Conservation (phyloP, 129 eudicot species). For the Tagetes erecta region DNA sequence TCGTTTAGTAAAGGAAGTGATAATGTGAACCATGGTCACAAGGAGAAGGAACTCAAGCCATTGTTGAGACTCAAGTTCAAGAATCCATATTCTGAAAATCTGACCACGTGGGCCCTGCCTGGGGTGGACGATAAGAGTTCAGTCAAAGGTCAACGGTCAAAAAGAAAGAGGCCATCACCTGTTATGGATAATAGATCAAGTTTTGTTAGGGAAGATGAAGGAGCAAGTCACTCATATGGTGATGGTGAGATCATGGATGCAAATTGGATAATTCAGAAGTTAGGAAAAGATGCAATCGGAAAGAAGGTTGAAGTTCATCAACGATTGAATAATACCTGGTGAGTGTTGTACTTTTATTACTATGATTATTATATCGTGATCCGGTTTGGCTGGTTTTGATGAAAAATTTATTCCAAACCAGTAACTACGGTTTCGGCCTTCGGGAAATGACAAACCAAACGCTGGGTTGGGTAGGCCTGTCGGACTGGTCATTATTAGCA, state of each 20-base stretch:
- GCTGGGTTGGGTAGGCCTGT: not conserved
- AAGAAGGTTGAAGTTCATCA: slow-evolving; percentile 89
- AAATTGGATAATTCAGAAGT: slow-evolving; percentile 75
- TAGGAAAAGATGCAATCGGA: slow-evolving; percentile 87
- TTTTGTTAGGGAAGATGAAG: slow-evolving; percentile 41
- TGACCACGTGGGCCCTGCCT: slow-evolving; percentile 49
- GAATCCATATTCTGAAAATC: slow-evolving; percentile 56
- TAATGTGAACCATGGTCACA: slow-evolving; percentile 37
- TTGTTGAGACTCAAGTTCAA: slow-evolving; percentile 65
- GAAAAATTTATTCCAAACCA: not conserved
- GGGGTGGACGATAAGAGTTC: slow-evolving; percentile 64
- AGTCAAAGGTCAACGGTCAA: slow-evolving; percentile 86
- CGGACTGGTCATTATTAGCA: not conserved
- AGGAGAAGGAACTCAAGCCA: slow-evolving; percentile 58
- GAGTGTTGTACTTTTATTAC: slow-evolving; percentile 17
- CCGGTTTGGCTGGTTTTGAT: not conserved
- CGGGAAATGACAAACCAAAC: not conserved
- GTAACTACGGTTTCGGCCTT: not conserved
- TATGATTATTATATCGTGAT: not conserved
- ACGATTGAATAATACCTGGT: slow-evolving; percentile 67
- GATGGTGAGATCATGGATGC: slow-evolving; percentile 68
- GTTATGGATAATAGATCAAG: slow-evolving; percentile 36
- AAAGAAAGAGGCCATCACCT: slow-evolving; percentile 67
- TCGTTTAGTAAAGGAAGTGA: slow-evolving; percentile 40
- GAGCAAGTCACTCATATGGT: slow-evolving; percentile 38